Percentiles rank a stretch among this genome's conserved stretches.
phyloP scores from a whole-genome alignment of 2,329 filamentous ascomycete species.

The Cladophialophora chaetospira region DNA sequence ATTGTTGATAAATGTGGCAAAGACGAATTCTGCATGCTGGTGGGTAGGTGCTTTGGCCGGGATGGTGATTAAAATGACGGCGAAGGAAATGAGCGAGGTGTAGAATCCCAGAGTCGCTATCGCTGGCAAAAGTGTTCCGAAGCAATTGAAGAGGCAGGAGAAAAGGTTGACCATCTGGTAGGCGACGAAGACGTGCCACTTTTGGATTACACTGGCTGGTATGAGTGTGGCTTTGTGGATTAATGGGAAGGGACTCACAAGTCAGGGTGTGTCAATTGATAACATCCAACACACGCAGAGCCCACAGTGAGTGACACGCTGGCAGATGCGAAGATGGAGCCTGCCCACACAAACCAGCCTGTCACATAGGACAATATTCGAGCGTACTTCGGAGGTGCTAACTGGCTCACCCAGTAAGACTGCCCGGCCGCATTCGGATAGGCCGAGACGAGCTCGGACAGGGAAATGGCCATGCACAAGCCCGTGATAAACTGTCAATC shows the following conservation, averaged over 20 bases:
- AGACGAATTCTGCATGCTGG: conserved; percentile 50
- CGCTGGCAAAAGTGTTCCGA: conserved; percentile 40
- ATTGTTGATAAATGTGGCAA: conserved; percentile 55
- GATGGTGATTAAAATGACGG: conserved; percentile 52
- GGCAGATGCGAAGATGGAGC: neutral
- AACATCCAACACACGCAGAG: conserved; percentile 12
- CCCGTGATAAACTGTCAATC: conserved; percentile 48
- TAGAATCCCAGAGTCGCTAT: conserved; percentile 50
- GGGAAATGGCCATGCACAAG: conserved; percentile 35
- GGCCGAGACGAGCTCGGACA: conserved; percentile 48
- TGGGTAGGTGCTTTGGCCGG: conserved; percentile 48
- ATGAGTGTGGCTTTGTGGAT: neutral
- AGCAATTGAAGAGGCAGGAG: conserved; percentile 48
- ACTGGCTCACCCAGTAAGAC: conserved; percentile 10
- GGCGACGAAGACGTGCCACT: conserved; percentile 46
- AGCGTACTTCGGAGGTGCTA: conserved; percentile 48
- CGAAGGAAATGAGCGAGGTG: conserved; percentile 50
- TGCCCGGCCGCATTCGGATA: conserved; percentile 53
- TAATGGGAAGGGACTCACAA: neutral
- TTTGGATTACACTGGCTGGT: conserved; percentile 24
- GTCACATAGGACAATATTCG: conserved; percentile 4
- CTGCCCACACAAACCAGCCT: conserved; percentile 4
- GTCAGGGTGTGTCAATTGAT: conserved; percentile 5
- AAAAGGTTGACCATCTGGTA: conserved; percentile 50
- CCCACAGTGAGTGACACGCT: conserved; percentile 35